Evolutionary conservation across 2,329 filamentous ascomycete genomes (phyloP), one percentile per base, ranked within the genome.

Genomic region (Dendryphion nanum): DNA sequence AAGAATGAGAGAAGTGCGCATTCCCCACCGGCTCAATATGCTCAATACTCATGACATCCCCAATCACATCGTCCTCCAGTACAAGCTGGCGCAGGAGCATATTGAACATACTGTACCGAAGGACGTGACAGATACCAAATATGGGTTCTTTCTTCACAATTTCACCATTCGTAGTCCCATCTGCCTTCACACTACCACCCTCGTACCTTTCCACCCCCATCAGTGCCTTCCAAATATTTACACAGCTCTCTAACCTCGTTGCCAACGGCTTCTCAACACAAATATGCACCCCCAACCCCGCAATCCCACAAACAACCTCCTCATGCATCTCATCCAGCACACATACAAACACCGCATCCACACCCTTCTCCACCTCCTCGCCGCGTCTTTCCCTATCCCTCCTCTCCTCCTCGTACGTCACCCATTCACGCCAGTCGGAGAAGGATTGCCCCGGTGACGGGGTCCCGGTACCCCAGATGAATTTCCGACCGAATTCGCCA

Each of bases 201-300:
- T n/a, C 39, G 17, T 39, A 38, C 35, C 15, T 45, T n/a, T n/a
- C 23, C 23, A 18, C 47, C 18, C 46, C 41, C 7, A 50, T 50
- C 46, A 87, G 61, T 1, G 82, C 75, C 33, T 69, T 68, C 63
- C 82, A 88, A 55, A 95, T 91, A 30, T 73, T 74, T 23, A 95
- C 70, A 59, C 89, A 96, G 53, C 93, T 89, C 14, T 75, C 65
- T 18, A 97, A 70, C 0, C 79, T 85, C 16, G 88, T 89, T 0
- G 89, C 88, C 37, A 98, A 70, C 2, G 93, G 93, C 69, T 98
- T 98, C 73, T 98, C 93, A 63, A 89, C 94, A 75, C 96, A 86
- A 47, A 97, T 81, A 63, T 96, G 89, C 33, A 96, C 69, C 2
- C 73, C 78, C 60, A 72, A 68, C 10, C 78, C 78, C 1, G 86